These are phyloP conservation scores for Immersiella caudata DNA, from an alignment of 495 filamentous ascomycete species.

Conservation along the genomic window DNA sequence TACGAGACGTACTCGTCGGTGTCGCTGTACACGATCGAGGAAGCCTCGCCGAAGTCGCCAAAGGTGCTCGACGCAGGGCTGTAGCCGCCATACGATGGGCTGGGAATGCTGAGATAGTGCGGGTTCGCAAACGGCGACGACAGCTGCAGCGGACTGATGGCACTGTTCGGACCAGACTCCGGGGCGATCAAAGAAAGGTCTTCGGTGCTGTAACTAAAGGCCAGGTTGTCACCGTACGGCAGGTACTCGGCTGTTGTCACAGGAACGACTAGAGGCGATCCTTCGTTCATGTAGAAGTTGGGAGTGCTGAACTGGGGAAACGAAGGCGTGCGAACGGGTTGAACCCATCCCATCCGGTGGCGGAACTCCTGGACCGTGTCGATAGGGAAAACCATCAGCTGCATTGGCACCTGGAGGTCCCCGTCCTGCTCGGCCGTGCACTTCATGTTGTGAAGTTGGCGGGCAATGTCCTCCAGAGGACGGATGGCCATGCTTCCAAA, in stretches of 20 bases:
- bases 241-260: slow-evolving; percentile 43
- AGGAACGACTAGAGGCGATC: slow-evolving; percentile 39
- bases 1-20: slow-evolving; percentile 51
- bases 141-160: slow-evolving; percentile 53
- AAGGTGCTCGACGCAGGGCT: slow-evolving; percentile 59
- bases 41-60: slow-evolving; percentile 54
- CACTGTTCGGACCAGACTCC: slow-evolving; percentile 42
- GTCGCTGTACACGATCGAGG: slow-evolving; percentile 58
- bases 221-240: slow-evolving; percentile 52
- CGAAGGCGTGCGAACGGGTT: slow-evolving; percentile 54
- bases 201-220: slow-evolving; percentile 62
- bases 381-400: slow-evolving; percentile 65
- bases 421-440: slow-evolving; percentile 47
- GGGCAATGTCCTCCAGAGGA: slow-evolving; percentile 78
- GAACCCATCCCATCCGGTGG: slow-evolving; percentile 62
- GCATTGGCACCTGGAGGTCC: slow-evolving; percentile 53
- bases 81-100: slow-evolving; percentile 56
- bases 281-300: slow-evolving; percentile 49
- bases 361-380: slow-evolving; percentile 64
- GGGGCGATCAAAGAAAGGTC: slow-evolving; percentile 48
- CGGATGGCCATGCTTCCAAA: slow-evolving; percentile 75
- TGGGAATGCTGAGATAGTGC: slow-evolving; percentile 60
- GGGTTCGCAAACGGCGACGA: slow-evolving; percentile 51
- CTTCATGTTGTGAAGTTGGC: slow-evolving; percentile 57
- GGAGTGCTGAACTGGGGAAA: slow-evolving; percentile 56